phyloP scores from a whole-genome alignment of 225 moss, liverwort and hornwort genomes.

The Physcomitrellopsis africana region DNA sequence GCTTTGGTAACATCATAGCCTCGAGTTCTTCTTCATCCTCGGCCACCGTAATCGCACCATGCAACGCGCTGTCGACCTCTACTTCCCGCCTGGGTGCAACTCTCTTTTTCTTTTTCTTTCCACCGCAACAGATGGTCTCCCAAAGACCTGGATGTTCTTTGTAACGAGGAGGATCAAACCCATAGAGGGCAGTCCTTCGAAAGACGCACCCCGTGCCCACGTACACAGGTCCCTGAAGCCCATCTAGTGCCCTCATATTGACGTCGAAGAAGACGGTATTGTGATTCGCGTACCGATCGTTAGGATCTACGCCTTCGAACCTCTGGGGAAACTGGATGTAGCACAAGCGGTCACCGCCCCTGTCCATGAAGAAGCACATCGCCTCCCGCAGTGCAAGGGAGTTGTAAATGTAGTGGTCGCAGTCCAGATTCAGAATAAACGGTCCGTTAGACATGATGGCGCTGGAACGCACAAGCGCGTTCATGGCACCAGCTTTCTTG shows the following conservation, averaged over 20 bases:
- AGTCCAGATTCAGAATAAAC: slow-evolving; percentile 91
- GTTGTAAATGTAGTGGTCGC: slow-evolving; percentile 92
- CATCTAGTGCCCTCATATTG: slow-evolving; percentile 93
- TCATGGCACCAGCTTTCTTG: slow-evolving; percentile 99
- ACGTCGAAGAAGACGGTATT: slow-evolving; percentile 96
- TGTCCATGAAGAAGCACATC: slow-evolving; percentile 96
- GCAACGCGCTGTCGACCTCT: slow-evolving; percentile 43
- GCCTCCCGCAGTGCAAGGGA: slow-evolving; percentile 87
- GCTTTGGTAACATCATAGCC: slow-evolving; percentile 68
- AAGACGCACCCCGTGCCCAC: slow-evolving; percentile 91
- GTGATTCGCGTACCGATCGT: slow-evolving; percentile 65
- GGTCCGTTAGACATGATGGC: slow-evolving; percentile 96
- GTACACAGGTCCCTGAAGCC: slow-evolving; percentile 91
- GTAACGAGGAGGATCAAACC: slow-evolving; percentile 83
- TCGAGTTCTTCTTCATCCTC: slow-evolving; percentile 54
- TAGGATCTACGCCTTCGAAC: slow-evolving; percentile 94
- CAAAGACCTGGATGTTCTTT: slow-evolving; percentile 67
- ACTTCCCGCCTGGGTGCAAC: slow-evolving; percentile 48
- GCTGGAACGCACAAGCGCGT: slow-evolving; percentile 90
- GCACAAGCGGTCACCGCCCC: slow-evolving; percentile 79
- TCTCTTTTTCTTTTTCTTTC: slow-evolving; percentile 40
- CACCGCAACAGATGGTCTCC: slow-evolving; percentile 53
- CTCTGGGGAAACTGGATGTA: slow-evolving; percentile 93
- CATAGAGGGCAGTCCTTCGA: slow-evolving; percentile 79
- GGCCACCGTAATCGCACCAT: slow-evolving; percentile 17